These are phyloP conservation scores for Aspergillus sclerotioniger DNA, from an alignment of 495 filamentous ascomycete species.

Conservation along the genomic window DNA sequence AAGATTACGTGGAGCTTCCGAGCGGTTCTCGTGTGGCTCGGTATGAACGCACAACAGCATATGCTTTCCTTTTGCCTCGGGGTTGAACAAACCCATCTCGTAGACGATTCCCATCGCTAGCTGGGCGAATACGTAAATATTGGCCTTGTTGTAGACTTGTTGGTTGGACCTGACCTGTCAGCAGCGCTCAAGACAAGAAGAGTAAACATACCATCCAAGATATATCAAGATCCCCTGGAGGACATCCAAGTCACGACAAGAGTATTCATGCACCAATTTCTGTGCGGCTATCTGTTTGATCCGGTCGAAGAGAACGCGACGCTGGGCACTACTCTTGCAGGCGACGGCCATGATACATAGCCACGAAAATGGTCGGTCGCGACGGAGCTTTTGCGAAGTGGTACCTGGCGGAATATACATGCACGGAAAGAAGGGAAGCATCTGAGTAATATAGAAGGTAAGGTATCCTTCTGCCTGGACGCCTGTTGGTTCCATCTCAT, in stretches of 20 bases:
- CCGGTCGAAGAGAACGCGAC: slow-evolving; percentile 33
- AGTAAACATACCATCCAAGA: slow-evolving; percentile 38
- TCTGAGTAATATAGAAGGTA: slow-evolving; percentile 38
- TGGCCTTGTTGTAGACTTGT: slow-evolving; percentile 12
- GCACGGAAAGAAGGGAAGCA: slow-evolving; percentile 45
- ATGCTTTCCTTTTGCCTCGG: slow-evolving; percentile 7
- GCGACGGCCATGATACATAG: slow-evolving; percentile 51
- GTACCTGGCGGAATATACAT: slow-evolving; percentile 41
- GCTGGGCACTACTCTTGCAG: slow-evolving; percentile 30
- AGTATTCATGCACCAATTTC: slow-evolving; percentile 34
- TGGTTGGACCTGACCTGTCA: slow-evolving; percentile 7
- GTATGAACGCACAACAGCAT: slow-evolving; percentile 8
- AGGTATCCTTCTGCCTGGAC: slow-evolving; percentile 40
- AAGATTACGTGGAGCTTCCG: slow-evolving; percentile 20
- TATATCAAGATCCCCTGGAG: slow-evolving; percentile 53
- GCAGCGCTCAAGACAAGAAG: neutral
- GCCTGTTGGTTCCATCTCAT: slow-evolving; percentile 1
- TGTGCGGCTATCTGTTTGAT: slow-evolving; percentile 44
- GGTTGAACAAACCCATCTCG: slow-evolving; percentile 9
- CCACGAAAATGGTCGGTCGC: slow-evolving; percentile 52
- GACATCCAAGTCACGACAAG: slow-evolving; percentile 35
- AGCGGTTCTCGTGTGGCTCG: slow-evolving; percentile 2
- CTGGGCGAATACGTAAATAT: slow-evolving; percentile 9
- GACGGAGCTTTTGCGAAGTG: slow-evolving; percentile 45
- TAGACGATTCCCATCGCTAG: slow-evolving; percentile 4